Base-by-base conservation (phyloP, 148 eudicot species). In the Fagopyrum tataricum region DNA sequence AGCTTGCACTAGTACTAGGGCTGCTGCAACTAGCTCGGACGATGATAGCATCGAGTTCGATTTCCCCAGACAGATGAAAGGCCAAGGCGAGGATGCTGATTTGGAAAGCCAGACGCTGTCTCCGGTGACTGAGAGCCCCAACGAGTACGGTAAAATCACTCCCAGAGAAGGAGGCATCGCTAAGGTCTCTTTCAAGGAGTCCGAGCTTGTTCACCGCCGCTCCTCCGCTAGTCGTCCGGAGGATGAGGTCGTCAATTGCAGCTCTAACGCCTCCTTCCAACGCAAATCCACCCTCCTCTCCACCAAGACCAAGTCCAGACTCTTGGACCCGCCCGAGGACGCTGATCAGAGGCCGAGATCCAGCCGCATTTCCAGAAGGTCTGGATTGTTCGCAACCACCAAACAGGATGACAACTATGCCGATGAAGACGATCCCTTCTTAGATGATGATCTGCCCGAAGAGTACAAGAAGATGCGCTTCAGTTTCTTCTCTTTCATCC, bases 391-490 rank as follows among this genome's bases (percentile, higher is more conserved):
- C 44, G 10, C 87, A 82, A 3, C 78, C 70, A 31, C 70, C 78
- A 77, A 4, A 79, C 71, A 31, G 37, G 74, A 79, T 73, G 81
- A 85, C 7, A 91, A 90, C 37, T 43, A 87, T 23, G 21, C n/a
- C 51, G 97, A 91, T n/a, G 98, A 94, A 8, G 98, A 94, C 8
- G 98, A 94, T 41, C 98, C 98, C 0, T 94, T 91, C 51, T 23
- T 83, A 11, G 93, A 88, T 12, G 96, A 87, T 3, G 98, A 94
- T 79, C 80, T 94, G 40, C 98, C 98, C 0, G 93, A 91, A 0
- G 85, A 91, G 43, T 94, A 81, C 53, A 91, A 73, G 55, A 86
- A 75, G 75, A 73, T 82, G 72, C 85, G 79, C 70, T 80, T 86
- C 24, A 83, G 84, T 37, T 67, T 76, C 8, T 74, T 84, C 46